Evolutionary conservation across 495 filamentous ascomycete species (phyloP).

Genomic region (Lophium mytilinum): DNA sequence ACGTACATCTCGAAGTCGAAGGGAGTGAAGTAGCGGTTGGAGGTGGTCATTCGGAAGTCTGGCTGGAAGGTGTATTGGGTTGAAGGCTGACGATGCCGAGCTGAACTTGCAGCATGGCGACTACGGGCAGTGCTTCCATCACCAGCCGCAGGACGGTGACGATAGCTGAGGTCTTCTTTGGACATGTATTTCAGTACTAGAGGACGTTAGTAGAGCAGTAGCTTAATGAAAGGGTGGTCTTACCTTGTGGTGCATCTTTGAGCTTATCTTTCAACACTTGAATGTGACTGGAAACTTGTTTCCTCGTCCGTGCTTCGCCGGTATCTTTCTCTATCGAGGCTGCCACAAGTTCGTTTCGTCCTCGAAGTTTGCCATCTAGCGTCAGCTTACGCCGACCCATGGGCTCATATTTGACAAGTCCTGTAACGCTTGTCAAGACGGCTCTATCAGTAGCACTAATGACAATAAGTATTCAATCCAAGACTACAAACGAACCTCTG

Average conservation of each 20-base stretch:
- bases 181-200: neutral
- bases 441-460: conserved; percentile 15
- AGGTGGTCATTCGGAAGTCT: neutral
- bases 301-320: conserved; percentile 58
- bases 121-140: neutral
- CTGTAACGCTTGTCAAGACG: conserved; percentile 40
- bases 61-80: neutral
- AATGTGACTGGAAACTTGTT: conserved; percentile 94
- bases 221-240: conserved; percentile 14
- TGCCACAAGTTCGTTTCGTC: conserved; percentile 86
- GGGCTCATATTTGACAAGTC: conserved; percentile 67
- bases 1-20: conserved; percentile 31
- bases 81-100: neutral
- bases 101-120: neutral
- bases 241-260: conserved; percentile 49
- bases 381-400: conserved; percentile 76
- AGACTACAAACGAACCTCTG: conserved; percentile 51
- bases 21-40: conserved; percentile 8
- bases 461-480: too few species aligned
- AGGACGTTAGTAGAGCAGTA: conserved; percentile 4
- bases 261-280: conserved; percentile 89
- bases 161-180: neutral
- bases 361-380: conserved; percentile 60
- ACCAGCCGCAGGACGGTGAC: neutral
- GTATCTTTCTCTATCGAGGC: conserved; percentile 68